Percentiles rank a stretch among this genome's conserved stretches.
Conservation (phyloP, 495 filamentous ascomycete genomes). For the Clohesyomyces aquaticus region DNA sequence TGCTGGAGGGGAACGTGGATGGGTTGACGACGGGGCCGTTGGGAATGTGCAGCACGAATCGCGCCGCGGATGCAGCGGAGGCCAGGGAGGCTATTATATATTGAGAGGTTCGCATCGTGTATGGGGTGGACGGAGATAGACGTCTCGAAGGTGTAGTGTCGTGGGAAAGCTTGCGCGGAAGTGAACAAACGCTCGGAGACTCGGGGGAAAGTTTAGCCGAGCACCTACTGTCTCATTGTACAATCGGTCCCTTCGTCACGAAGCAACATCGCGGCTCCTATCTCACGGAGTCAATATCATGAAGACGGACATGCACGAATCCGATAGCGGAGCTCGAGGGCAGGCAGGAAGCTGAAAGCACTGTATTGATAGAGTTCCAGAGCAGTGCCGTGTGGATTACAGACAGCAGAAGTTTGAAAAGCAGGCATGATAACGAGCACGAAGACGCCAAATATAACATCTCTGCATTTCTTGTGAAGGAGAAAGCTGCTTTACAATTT, state of each 20-base stretch:
- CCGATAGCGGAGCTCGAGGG: too few species aligned
- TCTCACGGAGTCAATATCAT: too few species aligned
- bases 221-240: not conserved
- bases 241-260: not conserved
- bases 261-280: too few species aligned
- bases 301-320: too few species aligned
- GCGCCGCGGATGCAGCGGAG: constrained; percentile 42
- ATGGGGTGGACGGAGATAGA: not conserved
- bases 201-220: not conserved
- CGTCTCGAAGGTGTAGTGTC: not conserved
- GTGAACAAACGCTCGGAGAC: not conserved
- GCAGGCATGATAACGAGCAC: too few species aligned
- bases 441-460: too few species aligned
- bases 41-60: constrained; percentile 47
- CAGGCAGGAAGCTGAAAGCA: too few species aligned
- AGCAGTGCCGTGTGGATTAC: too few species aligned
- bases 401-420: too few species aligned
- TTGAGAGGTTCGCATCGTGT: constrained; percentile 17
- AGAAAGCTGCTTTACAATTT: too few species aligned
- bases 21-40: constrained; percentile 57
- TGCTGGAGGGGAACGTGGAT: constrained; percentile 62
- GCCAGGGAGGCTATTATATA: constrained; percentile 31
- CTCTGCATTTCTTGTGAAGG: too few species aligned
- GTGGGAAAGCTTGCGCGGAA: not conserved
- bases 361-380: too few species aligned